phyloP scores from a whole-genome alignment of 495 filamentous ascomycete genomes.

The Tirmania nivea region DNA sequence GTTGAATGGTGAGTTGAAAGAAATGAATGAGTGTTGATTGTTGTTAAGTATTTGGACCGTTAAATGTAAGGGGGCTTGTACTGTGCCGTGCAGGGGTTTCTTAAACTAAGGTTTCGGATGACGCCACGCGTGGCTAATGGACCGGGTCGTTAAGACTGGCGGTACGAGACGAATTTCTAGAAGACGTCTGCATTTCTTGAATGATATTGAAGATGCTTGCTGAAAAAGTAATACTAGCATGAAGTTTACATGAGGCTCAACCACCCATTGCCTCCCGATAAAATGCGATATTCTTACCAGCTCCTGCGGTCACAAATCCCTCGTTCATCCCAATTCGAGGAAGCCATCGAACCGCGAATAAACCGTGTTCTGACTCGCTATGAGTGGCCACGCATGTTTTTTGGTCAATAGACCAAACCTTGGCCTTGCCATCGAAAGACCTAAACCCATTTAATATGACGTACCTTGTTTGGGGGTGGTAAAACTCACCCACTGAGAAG shows the following conservation, averaged over 20 bases:
- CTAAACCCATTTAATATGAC: conserved; percentile 16
- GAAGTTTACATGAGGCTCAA: conserved; percentile 14
- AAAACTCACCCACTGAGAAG: conserved; percentile 52
- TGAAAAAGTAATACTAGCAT: too few species aligned
- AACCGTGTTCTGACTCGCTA: conserved; percentile 61
- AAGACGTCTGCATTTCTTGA: too few species aligned
- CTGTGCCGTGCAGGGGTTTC: background rate
- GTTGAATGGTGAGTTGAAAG: background rate
- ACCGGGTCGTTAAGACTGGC: too few species aligned
- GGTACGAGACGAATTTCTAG: too few species aligned
- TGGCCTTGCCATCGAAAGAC: conserved; percentile 75
- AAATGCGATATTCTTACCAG: conserved; percentile 57
- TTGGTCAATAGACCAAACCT: conserved; percentile 78
- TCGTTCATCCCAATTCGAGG: conserved; percentile 57
- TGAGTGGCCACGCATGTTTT: conserved; percentile 79
- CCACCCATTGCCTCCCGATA: conserved; percentile 78
- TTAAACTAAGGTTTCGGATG: background rate
- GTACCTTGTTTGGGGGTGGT: too few species aligned
- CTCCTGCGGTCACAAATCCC: conserved; percentile 70
- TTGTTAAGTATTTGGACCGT: background rate
- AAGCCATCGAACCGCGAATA: conserved; percentile 80
- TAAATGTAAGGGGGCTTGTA: background rate
- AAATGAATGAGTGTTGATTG: background rate
- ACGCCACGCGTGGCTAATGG: background rate
- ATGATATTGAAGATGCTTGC: too few species aligned